Conservation (phyloP, 2,329 filamentous ascomycete genomes). For the Sporothrix brunneoviolacea region DNA sequence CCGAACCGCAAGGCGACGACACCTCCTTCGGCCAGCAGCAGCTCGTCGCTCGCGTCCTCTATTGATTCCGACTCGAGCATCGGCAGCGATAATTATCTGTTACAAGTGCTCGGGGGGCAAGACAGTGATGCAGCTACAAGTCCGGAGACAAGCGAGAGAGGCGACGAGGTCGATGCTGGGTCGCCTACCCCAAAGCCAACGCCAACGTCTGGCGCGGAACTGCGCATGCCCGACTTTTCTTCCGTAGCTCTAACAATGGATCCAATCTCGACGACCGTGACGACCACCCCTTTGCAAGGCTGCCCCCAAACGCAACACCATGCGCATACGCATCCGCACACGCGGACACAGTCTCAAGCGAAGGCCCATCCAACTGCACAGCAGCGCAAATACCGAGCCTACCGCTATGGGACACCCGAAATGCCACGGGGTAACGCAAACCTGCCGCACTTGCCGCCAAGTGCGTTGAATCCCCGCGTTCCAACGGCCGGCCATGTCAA, state of each 20-base stretch:
- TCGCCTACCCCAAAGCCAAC: slow-evolving; percentile 19
- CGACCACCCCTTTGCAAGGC: background rate
- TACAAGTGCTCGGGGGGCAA: slow-evolving; percentile 24
- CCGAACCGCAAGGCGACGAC: background rate
- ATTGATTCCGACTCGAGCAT: background rate
- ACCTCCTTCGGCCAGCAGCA: background rate
- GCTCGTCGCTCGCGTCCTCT: background rate
- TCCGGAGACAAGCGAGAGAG: slow-evolving; percentile 35
- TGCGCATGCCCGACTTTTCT: background rate
- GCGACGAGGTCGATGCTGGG: slow-evolving; percentile 19
- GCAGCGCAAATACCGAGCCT: slow-evolving; percentile 15
- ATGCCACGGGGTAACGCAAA: slow-evolving; percentile 35
- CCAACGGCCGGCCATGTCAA: slow-evolving; percentile 28
- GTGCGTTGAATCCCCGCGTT: slow-evolving; percentile 31
- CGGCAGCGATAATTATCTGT: slow-evolving; percentile 36
- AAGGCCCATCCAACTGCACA: background rate
- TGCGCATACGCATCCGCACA: background rate
- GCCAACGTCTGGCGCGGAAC: slow-evolving; percentile 11
- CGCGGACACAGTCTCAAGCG: background rate
- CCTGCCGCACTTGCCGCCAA: slow-evolving; percentile 30
- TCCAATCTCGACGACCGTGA: background rate
- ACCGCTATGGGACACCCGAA: slow-evolving; percentile 35
- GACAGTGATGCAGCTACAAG: slow-evolving; percentile 41
- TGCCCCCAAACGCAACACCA: background rate
- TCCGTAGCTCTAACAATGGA: background rate